Conservation (phyloP, 208 protist genomes). For the Acanthamoeba castellanii region DNA sequence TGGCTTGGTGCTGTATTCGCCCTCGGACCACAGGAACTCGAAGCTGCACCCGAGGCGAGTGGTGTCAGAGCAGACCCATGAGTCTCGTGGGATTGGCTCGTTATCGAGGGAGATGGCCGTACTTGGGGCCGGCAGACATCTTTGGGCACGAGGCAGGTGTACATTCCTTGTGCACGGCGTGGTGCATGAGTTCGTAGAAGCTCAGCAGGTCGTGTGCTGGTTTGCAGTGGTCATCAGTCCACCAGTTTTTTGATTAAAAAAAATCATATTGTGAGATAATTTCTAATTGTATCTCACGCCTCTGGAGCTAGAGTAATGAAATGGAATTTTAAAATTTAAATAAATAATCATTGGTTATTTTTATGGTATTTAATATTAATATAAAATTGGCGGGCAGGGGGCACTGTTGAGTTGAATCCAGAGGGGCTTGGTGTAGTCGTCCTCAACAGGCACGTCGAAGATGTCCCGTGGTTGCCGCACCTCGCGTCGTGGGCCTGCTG, state of each 20-base stretch:
- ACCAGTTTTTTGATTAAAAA: too few relatives aligned
- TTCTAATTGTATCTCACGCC: background rate
- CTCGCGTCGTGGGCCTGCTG: background rate
- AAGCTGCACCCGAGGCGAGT: background rate
- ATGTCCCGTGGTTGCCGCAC: background rate
- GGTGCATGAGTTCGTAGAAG: conserved; percentile 1
- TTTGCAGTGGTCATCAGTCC: background rate
- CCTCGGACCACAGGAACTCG: conserved; percentile 51
- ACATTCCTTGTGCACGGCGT: conserved; percentile 11
- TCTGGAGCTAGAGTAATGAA: too few relatives aligned
- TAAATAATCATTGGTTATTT: too few relatives aligned
- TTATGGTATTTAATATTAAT: background rate
- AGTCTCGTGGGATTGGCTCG: background rate
- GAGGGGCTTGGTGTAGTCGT: conserved; percentile 15
- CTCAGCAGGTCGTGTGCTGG: conserved; percentile 22
- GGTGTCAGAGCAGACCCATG: too few relatives aligned
- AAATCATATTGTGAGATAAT: background rate
- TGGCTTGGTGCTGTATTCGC: background rate
- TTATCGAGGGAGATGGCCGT: background rate
- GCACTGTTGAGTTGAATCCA: conserved; percentile 45
- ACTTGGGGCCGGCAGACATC: conserved; percentile 49
- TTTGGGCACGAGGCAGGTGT: background rate
- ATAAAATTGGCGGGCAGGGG: background rate
- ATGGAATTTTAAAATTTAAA: too few relatives aligned
- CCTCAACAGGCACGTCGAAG: background rate